phyloP scores from a whole-genome alignment of 169 alveolate species.

The Babesia ovis region DNA sequence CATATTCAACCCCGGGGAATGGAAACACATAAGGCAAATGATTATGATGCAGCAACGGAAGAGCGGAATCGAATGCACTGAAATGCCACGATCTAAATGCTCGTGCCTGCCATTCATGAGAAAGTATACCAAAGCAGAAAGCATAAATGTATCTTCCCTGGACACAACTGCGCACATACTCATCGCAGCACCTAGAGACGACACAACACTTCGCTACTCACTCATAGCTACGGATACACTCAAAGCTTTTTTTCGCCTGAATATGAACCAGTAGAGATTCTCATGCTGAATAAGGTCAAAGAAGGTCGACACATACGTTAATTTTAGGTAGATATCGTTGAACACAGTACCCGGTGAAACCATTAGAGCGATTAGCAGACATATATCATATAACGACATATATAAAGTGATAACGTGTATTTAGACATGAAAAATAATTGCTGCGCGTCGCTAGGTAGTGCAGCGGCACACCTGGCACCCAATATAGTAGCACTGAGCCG shows the following conservation, averaged over 20 bases:
- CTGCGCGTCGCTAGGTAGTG: no score
- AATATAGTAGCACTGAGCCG: neutral
- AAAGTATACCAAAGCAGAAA: neutral
- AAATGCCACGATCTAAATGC: neutral
- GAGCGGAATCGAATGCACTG: neutral
- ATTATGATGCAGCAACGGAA: constrained; percentile 3
- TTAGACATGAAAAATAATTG: no score
- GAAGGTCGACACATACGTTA: no score
- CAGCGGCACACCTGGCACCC: neutral
- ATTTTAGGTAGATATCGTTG: no score
- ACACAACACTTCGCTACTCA: constrained; percentile 1
- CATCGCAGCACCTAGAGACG: neutral
- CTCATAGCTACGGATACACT: constrained; percentile 4
- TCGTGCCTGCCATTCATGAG: neutral
- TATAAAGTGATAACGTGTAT: no score
- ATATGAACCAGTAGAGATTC: neutral
- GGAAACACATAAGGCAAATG: constrained; percentile 27
- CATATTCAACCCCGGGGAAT: constrained; percentile 47
- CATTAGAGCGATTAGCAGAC: no score
- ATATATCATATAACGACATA: no score
- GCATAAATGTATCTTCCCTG: neutral
- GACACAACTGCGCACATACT: constrained; percentile 20
- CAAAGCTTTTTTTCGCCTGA: neutral
- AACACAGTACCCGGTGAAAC: no score
- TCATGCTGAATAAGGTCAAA: neutral